phyloP scores from a whole-genome alignment of 2,329 filamentous ascomycete species.

The Nemania bipapillata region DNA sequence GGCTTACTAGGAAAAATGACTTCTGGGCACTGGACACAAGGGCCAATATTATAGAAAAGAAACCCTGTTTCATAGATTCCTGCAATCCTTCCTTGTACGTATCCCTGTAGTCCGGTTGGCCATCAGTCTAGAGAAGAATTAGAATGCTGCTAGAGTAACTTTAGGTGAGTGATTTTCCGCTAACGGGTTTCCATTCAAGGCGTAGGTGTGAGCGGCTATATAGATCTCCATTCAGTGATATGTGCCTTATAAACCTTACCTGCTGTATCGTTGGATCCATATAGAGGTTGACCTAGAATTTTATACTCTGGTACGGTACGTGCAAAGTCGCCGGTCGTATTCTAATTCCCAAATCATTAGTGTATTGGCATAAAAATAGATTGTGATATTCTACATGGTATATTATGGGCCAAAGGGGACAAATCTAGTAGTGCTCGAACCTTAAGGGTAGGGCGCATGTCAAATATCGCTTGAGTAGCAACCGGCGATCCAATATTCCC shows the following conservation, averaged over 20 bases:
- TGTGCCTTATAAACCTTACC: not conserved
- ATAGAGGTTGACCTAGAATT: not conserved
- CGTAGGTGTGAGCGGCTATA: not conserved
- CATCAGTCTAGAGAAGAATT: not conserved
- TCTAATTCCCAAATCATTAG: too few relatives aligned
- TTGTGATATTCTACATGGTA: too few relatives aligned
- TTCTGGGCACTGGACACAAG: constrained; percentile 6
- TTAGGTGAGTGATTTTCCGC: too few relatives aligned
- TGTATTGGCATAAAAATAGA: too few relatives aligned
- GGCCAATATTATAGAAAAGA: constrained; percentile 6
- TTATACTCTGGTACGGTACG: not conserved
- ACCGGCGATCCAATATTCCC: too few relatives aligned
- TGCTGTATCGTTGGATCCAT: not conserved
- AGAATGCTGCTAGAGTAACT: not conserved
- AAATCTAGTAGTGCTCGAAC: too few relatives aligned
- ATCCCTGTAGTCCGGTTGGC: not conserved
- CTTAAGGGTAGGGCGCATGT: too few relatives aligned
- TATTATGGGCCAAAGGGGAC: too few relatives aligned
- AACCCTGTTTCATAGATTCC: not conserved
- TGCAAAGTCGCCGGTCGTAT: too few relatives aligned
- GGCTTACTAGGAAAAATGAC: not conserved
- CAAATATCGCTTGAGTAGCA: too few relatives aligned
- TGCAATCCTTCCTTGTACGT: not conserved
- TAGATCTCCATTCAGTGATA: not conserved
- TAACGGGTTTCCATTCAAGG: not conserved